Evolutionary conservation across 768 basidiomycete species (phyloP), one percentile per base, ranked within the genome.

Genomic region (Pholiota microspora): DNA sequence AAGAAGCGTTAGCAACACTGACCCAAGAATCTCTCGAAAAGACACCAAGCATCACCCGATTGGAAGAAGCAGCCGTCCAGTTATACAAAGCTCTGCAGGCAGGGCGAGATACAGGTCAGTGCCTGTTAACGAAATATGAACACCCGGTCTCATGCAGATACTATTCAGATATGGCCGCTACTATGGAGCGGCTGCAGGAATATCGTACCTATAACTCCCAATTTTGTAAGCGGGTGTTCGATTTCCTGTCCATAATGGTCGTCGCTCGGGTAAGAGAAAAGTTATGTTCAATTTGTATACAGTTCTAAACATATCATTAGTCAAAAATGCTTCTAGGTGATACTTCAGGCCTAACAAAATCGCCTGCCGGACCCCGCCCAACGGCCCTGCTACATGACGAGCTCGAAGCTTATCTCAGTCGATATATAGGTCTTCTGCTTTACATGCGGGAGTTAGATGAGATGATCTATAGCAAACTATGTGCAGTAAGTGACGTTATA

Each of bases 381-480:
- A 69, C 67, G 7, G 72, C 91, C 24, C 63, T 76, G 24, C 72
- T 74, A n/a, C 96, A 98, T 69, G 76, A 77, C 49, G 76, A 81
- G 15, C 77, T 97, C 67, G 93, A 98, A 64, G 75, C 77, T 31
- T 92, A 93, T 68, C 79, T 98, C 16, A 92, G 89, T 21, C 81
- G 89, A 40, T 98, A 98, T 69, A 82, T 88, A 27, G 95, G 95
- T 1, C 69, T 98, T 49, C 83, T 98, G 70, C 76, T 98, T 15
- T 98, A 96, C 66, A 72, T 98, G 53, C 95, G 93, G 67, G 96
- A 98, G 74, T 96, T 98, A 91, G 94, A 97, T 56, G 92, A 97
- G 67, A 73, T 71, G 51, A 71, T 89, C 21, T 98, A 98, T 67
- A 88, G 86, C 38, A 92, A 90, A 64, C 72, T 98, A 27, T 98